A percentile compares a stretch with the other conserved stretches of the same genome.
Evolutionary conservation across 441 rosid species (phyloP).

Genomic region (Sinapis alba): DNA sequence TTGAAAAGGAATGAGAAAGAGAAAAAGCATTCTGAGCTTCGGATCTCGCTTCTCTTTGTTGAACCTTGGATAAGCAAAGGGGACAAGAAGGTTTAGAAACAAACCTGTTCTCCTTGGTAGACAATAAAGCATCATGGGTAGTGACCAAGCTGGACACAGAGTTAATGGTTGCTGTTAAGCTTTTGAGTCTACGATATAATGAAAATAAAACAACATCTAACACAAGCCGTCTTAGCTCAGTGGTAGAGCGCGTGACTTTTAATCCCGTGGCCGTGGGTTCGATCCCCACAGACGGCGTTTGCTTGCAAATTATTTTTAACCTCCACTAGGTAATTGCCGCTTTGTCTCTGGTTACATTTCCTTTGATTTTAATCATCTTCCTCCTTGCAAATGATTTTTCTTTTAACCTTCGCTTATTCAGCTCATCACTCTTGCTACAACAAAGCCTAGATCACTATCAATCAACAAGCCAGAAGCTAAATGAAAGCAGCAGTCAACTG

Average conservation of each 20-base stretch:
- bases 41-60: not conserved
- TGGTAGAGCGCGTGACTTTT: constrained; percentile 55
- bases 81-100: too few species aligned
- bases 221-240: constrained; percentile 47
- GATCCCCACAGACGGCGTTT: constrained; percentile 40
- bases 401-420: too few species aligned
- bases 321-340: not conserved
- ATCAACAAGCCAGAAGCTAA: not conserved
- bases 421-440: too few species aligned
- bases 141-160: not conserved
- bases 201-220: too few species aligned
- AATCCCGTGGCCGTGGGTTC: constrained; percentile 52
- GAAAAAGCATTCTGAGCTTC: not conserved
- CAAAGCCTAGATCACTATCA: too few species aligned
- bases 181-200: too few species aligned
- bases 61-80: not conserved
- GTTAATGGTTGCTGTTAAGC: too few species aligned
- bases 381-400: too few species aligned
- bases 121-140: too few species aligned
- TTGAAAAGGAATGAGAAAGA: not conserved
- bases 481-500: not conserved
- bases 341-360: not conserved
- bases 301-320: not conserved
- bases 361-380: too few species aligned
- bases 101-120: too few species aligned